phyloP scores from a whole-genome alignment of 208 protist genomes.

The Trypanosomatidae sp. region DNA sequence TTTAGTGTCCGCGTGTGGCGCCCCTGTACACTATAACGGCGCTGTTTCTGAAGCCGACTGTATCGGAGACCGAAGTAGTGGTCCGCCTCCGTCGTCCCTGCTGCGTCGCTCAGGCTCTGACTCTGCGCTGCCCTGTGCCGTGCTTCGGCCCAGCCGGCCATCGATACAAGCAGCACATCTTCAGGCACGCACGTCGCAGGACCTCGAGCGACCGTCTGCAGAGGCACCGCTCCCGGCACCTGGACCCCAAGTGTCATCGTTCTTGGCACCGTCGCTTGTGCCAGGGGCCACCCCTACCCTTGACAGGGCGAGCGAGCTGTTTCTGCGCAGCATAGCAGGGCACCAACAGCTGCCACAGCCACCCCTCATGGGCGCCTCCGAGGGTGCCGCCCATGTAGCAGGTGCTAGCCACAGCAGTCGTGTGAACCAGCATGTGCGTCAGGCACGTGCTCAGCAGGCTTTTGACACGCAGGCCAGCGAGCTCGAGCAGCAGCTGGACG shows the following conservation, averaged over 20 bases:
- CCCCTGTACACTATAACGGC: not conserved
- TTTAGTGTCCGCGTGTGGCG: not conserved
- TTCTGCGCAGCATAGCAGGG: not conserved
- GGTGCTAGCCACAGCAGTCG: conserved; percentile 6
- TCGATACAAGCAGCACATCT: not conserved
- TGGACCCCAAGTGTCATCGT: not conserved
- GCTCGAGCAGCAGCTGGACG: conserved; percentile 21
- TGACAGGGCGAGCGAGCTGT: not conserved
- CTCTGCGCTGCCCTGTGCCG: not conserved
- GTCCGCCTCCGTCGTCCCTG: conserved; percentile 4
- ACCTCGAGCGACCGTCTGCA: not conserved
- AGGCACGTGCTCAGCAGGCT: conserved; percentile 21
- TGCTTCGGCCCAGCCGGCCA: not conserved
- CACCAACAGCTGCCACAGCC: conserved; percentile 4
- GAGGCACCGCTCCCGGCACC: not conserved
- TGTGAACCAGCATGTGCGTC: conserved; percentile 18
- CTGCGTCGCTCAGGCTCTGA: not conserved
- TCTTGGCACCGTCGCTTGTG: not conserved
- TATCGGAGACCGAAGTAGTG: not conserved
- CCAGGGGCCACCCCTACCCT: not conserved
- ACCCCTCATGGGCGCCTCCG: not conserved
- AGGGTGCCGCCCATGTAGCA: not conserved
- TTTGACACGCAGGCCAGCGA: conserved; percentile 13
- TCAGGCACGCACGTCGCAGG: not conserved
- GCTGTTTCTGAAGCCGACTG: not conserved